These are phyloP conservation scores for Neofusicoccum sp. DNA, from an alignment of 2,329 filamentous ascomycete genomes.

Conservation along the genomic window DNA sequence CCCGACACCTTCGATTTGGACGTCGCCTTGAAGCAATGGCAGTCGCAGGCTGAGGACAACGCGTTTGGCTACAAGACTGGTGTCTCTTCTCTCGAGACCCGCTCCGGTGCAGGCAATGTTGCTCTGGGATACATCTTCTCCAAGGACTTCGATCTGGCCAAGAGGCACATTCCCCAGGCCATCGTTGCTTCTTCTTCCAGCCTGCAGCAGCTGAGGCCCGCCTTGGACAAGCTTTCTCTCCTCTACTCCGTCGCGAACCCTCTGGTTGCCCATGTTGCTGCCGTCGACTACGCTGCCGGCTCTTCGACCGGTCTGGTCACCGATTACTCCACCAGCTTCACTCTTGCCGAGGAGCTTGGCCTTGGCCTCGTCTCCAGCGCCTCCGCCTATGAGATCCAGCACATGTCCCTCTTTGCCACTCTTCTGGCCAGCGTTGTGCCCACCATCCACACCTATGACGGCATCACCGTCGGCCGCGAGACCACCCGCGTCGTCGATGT, in stretches of 20 bases:
- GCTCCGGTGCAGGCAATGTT: slow-evolving; percentile 85
- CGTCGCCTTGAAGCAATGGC: slow-evolving; percentile 78
- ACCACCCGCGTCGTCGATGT: slow-evolving; percentile 81
- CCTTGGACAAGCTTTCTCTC: slow-evolving; percentile 87
- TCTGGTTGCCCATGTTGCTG: slow-evolving; percentile 88
- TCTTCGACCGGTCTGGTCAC: slow-evolving; percentile 73
- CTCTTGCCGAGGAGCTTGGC: slow-evolving; percentile 85
- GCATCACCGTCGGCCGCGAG: slow-evolving; percentile 79
- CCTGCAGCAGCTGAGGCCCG: slow-evolving; percentile 76
- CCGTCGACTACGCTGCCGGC: slow-evolving; percentile 76
- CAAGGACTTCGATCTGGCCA: slow-evolving; percentile 89
- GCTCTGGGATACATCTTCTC: slow-evolving; percentile 98
- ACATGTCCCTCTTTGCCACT: slow-evolving; percentile 90
- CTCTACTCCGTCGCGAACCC: slow-evolving; percentile 92
- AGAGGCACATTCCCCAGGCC: slow-evolving; percentile 88
- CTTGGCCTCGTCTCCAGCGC: slow-evolving; percentile 82
- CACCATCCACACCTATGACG: slow-evolving; percentile 88
- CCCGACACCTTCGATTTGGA: slow-evolving; percentile 93
- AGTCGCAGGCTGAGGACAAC: slow-evolving; percentile 70
- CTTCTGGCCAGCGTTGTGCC: slow-evolving; percentile 76
- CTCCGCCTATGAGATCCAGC: slow-evolving; percentile 89
- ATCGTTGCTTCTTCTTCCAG: slow-evolving; percentile 85
- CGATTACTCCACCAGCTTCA: slow-evolving; percentile 81
- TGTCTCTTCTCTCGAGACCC: slow-evolving; percentile 80
- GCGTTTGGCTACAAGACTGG: slow-evolving; percentile 78